These are phyloP conservation scores for Polyporus arcularius DNA, from an alignment of 768 basidiomycete genomes.

Conservation along the genomic window DNA sequence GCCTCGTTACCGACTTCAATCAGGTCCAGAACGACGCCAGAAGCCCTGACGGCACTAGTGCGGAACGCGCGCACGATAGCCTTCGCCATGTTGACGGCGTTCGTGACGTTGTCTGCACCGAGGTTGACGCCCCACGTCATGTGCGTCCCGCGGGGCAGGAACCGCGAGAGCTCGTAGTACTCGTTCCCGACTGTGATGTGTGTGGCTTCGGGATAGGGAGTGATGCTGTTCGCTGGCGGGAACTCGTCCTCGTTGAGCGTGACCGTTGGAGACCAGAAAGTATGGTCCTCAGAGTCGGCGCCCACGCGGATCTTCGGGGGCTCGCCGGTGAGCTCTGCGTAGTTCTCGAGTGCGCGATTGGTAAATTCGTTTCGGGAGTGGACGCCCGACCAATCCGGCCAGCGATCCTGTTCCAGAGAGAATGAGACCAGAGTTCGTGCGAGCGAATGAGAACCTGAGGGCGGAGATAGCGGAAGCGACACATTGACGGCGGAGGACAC, in stretches of 20 bases:
- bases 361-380: slow-evolving; percentile 56
- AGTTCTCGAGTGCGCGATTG: slow-evolving; percentile 58
- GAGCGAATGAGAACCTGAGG: slow-evolving; percentile 38
- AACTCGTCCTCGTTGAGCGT: slow-evolving; percentile 48
- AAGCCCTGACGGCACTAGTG: slow-evolving; percentile 19
- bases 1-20: slow-evolving; percentile 38
- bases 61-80: slow-evolving; percentile 33
- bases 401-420: slow-evolving; percentile 71
- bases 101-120: slow-evolving; percentile 38
- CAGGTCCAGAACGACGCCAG: slow-evolving; percentile 32
- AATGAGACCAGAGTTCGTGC: slow-evolving; percentile 56
- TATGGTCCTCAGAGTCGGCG: slow-evolving; percentile 59
- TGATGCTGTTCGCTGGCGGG: slow-evolving; percentile 46
- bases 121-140: slow-evolving; percentile 72
- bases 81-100: slow-evolving; percentile 34
- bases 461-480: slow-evolving; percentile 41
- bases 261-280: slow-evolving; percentile 51
- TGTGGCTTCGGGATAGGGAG: slow-evolving; percentile 69
- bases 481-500: slow-evolving; percentile 30
- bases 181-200: slow-evolving; percentile 58
- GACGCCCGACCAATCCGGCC: slow-evolving; percentile 67
- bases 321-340: slow-evolving; percentile 50
- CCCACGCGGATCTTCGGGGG: slow-evolving; percentile 59
- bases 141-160: slow-evolving; percentile 55
- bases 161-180: slow-evolving; percentile 54